Percentiles rank a stretch among this genome's conserved stretches.
These are phyloP conservation scores for Pyracantha coccinea DNA, from an alignment of 331 rosid species.

Conservation along the genomic window DNA sequence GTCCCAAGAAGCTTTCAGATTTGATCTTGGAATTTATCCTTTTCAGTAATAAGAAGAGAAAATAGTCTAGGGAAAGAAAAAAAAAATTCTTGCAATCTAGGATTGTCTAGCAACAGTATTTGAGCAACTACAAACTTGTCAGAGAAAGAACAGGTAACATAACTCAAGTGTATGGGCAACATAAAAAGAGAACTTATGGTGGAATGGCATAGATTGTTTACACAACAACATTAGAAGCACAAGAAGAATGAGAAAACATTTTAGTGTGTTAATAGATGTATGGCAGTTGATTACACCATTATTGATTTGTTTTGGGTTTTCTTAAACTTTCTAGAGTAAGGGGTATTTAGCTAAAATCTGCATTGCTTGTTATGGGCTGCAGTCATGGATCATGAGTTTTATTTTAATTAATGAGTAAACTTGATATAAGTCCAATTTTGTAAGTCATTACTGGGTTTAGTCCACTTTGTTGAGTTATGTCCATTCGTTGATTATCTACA, in stretches of 20 bases:
- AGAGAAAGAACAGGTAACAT: not conserved
- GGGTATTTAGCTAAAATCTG: not conserved
- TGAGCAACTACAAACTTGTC: not conserved
- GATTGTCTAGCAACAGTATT: not conserved
- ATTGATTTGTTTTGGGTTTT: not conserved
- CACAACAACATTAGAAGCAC: too few relatives aligned
- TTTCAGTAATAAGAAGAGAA: too few relatives aligned
- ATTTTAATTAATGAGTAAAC: too few relatives aligned
- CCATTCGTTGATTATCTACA: too few relatives aligned
- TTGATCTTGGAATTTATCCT: not conserved
- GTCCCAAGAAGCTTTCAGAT: constrained; percentile 12
- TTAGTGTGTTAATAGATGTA: too few relatives aligned
- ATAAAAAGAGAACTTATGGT: not conserved
- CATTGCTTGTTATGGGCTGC: not conserved
- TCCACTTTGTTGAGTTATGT: too few relatives aligned
- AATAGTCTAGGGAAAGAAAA: not conserved
- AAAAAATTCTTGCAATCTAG: not conserved
- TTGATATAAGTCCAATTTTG: too few relatives aligned
- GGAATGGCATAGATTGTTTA: not conserved
- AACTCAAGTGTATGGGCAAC: not conserved
- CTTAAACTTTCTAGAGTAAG: not conserved
- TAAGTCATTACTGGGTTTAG: too few relatives aligned
- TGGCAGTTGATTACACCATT: not conserved
- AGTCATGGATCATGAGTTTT: not conserved
- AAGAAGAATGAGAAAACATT: too few relatives aligned